phyloP scores from a whole-genome alignment of 108 stramenopile genomes.

The Pseudonitzschia pungens region DNA sequence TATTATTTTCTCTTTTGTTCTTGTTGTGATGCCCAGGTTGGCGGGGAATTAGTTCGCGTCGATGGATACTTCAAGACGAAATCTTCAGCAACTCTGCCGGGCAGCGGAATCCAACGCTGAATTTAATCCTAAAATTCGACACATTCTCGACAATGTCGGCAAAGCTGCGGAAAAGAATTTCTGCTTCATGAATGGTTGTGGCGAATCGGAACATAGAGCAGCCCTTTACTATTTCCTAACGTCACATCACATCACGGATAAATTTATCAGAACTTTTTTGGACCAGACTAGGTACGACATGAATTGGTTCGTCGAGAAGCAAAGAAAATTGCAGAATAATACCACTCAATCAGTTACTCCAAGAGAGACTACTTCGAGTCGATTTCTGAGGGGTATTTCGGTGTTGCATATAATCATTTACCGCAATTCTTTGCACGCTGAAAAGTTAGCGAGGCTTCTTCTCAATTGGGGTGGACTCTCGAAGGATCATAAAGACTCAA shows the following conservation, averaged over 20 bases:
- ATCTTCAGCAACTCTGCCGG: background rate
- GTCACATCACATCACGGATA: background rate
- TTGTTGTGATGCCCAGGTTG: background rate
- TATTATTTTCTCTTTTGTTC: background rate
- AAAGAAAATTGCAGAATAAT: background rate
- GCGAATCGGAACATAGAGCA: background rate
- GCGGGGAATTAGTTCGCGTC: background rate
- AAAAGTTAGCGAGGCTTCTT: slow-evolving; percentile 16
- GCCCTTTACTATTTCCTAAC: background rate
- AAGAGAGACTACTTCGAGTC: background rate
- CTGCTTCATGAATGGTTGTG: background rate
- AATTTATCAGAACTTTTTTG: background rate
- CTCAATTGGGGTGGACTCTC: slow-evolving; percentile 7
- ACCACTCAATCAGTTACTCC: background rate
- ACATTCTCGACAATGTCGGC: background rate
- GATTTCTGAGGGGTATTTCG: slow-evolving; percentile 10
- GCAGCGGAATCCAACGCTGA: background rate
- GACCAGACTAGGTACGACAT: background rate
- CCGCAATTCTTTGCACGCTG: slow-evolving; percentile 39
- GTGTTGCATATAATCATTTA: slow-evolving; percentile 33
- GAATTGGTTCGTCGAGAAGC: background rate
- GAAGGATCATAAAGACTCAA: background rate
- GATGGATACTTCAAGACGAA: background rate
- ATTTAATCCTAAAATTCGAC: background rate
- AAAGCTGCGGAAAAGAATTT: background rate